Base-by-base conservation (phyloP, 2,329 filamentous ascomycete genomes). In the Epichloe gansuensis region DNA sequence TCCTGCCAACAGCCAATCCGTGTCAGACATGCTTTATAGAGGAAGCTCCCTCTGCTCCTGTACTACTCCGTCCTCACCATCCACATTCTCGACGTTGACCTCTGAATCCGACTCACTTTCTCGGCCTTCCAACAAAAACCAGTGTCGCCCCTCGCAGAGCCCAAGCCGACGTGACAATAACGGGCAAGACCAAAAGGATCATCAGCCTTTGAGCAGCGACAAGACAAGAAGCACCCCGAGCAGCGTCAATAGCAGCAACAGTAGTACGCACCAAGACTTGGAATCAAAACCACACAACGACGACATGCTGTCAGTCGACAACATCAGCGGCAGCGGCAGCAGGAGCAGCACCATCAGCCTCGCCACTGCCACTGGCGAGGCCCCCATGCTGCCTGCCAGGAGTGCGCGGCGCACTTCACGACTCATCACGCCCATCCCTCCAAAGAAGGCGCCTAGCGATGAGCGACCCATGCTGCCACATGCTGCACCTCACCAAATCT, bases 401-500 rank as follows among this genome's bases (percentile, higher is more conserved):
- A 78, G 74, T 60, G 64, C 71, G 9, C 68, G 74, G 23, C 67
- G 77, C 58, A 65, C 68, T 21, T 78, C 76, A 8, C 68, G 70
- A 50, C 64, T 68, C 52, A 59, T 68, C 40, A 64, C 62, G 38
- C 61, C 60, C 21, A 57, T 68, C 27, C 57, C 63, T 39, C 61
- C 63, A 44, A 68, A 68, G 60, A 68, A 68, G 60, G 41, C 65
- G 41, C 52, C 59, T 31, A 40, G 54, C 25, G 60, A 66, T 35
- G 60, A 64, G 38, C 64, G 64, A 17, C 60, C 63, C 25, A 61
- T 66, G 41, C 60, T 68, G 46, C 60, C 67, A 13, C 66, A 71
- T 46, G 66, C 70, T 23, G 68, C 72, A 2, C 76, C 78, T 5
- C 79, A 82, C 62, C 76, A 81, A 52, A 60, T 78, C 53, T 84